phyloP scores from a whole-genome alignment of 2,329 filamentous ascomycete genomes.

The Trichoderma gracile region DNA sequence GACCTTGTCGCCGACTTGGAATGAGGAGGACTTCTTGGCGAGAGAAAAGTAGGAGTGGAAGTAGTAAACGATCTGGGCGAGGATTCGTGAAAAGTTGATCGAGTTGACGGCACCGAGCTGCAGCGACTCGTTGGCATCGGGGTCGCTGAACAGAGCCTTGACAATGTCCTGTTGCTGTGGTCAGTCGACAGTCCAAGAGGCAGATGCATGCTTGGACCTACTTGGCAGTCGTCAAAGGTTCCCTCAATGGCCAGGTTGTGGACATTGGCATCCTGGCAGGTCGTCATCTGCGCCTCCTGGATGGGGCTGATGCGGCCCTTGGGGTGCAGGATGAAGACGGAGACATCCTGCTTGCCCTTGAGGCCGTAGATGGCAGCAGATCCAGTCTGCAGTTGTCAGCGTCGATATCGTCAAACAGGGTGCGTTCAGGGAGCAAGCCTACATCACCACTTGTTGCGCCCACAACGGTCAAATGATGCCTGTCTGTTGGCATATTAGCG shows the following conservation, averaged over 20 bases:
- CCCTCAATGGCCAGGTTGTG: slow-evolving; percentile 89
- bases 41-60: slow-evolving; percentile 92
- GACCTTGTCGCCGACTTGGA: slow-evolving; percentile 67
- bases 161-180: slow-evolving; percentile 65
- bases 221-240: slow-evolving; percentile 94
- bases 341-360: slow-evolving; percentile 93
- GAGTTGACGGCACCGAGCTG: slow-evolving; percentile 93
- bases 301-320: slow-evolving; percentile 89
- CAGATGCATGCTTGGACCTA: background rate
- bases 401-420: background rate
- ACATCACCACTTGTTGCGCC: slow-evolving; percentile 79
- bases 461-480: slow-evolving; percentile 82
- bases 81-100: slow-evolving; percentile 93
- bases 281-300: slow-evolving; percentile 97
- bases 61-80: slow-evolving; percentile 97
- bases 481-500: slow-evolving; percentile 44
- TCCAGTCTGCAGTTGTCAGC: slow-evolving; percentile 57
- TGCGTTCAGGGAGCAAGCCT: background rate
- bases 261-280: slow-evolving; percentile 84
- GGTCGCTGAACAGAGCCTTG: slow-evolving; percentile 88
- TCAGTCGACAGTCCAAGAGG: background rate
- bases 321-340: slow-evolving; percentile 91
- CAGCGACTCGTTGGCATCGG: slow-evolving; percentile 76
- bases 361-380: slow-evolving; percentile 96
- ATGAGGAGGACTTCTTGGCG: slow-evolving; percentile 57